phyloP scores from a whole-genome alignment of 805 yeast genomes.

The Starmerella floris region DNA sequence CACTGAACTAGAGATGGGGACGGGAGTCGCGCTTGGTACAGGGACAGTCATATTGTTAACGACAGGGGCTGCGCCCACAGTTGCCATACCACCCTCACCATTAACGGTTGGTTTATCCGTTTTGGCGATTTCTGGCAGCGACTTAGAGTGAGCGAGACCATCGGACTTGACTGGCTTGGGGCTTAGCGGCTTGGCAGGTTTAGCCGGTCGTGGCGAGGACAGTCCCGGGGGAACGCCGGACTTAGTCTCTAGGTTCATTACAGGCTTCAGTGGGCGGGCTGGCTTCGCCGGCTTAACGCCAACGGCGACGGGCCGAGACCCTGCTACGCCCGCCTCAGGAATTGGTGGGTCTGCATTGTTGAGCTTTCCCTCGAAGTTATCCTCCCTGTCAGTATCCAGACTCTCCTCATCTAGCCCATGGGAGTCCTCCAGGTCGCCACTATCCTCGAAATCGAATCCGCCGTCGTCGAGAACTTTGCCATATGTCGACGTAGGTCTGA shows the following conservation, averaged over 20 bases:
- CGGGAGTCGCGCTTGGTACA: no score
- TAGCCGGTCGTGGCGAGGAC: no score
- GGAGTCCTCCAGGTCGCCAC: neutral
- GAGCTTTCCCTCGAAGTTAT: no score
- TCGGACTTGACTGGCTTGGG: neutral
- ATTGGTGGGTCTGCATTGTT: no score
- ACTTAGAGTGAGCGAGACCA: neutral
- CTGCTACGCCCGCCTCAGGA: no score
- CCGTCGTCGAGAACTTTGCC: neutral
- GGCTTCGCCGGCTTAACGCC: constrained; percentile 1
- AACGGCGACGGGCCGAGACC: no score
- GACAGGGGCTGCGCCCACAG: no score
- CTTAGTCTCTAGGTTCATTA: neutral
- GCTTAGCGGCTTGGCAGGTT: neutral
- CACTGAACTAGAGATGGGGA: no score
- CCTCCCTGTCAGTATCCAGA: neutral
- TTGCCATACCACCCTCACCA: no score
- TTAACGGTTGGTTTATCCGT: no score
- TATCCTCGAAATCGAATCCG: neutral
- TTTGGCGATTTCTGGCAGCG: neutral
- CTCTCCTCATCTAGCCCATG: neutral
- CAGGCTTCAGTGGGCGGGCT: neutral
- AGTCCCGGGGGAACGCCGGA: no score
- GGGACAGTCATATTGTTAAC: no score
- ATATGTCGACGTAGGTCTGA: neutral